Evolutionary conservation across 2,329 filamentous ascomycete genomes (phyloP), one percentile per base, ranked within the genome.

Genomic region (Alternaria longipes): DNA sequence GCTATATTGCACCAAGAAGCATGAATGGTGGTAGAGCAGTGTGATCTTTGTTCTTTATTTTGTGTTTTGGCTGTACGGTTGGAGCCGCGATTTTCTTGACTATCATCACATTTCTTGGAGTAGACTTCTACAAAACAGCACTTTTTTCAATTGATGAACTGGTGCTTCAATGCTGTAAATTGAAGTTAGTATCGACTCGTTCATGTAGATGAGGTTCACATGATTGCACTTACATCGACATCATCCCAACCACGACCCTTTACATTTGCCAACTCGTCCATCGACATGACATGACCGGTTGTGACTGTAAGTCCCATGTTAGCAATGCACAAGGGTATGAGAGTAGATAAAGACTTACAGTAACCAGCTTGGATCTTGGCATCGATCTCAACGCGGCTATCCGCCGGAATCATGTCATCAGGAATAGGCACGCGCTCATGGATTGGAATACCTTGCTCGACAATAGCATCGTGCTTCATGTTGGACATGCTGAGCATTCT

Each of bases 401-500:
- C 95, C 65, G 90, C 92, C 12, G 95, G 95, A 71, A 98, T 97
- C 87, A 95, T 89, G 32, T 95, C 91, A 67, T 97, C 93, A 4
- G 94, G 95, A 66, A 98, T 92, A 62, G 96, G 93, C 49, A 98
- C 89, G 62, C 94, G 87, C 81, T 97, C 93, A 72, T 91, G 86
- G 70, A 97, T 97, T 30, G 93, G 92, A 69, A 94, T 94, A 58
- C 91, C 91, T 82, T 94, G 91, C 60, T 89, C 87, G 54, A 95
- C 92, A 74, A 95, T 94, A 54, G 92, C 92, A 81, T 95, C 92
- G 80, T 95, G 90, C 83, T 95, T 94, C 91, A 94, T 94, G 81
- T 98, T 97, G 81, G 92, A 97, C 95, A 98, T 98, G 82, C 92
- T 97, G 71, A 97, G 84, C 95, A 98, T 99, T 62, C 94, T 87